Base-by-base conservation (phyloP, 2,329 filamentous ascomycete genomes). In the Ceratocystis cacaofunesta region DNA sequence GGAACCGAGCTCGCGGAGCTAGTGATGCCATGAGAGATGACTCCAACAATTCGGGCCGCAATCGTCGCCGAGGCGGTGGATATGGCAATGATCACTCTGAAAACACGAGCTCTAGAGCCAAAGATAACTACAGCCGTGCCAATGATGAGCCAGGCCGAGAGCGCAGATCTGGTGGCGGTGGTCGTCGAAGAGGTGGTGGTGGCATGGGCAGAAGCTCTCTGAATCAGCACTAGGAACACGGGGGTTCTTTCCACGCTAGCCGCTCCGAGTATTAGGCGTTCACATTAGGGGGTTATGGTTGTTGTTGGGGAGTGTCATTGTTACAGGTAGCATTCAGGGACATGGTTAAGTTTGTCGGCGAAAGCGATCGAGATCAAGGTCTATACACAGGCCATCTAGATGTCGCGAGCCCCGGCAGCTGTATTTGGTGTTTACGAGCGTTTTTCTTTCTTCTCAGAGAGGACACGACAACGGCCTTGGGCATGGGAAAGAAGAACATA, bases 151-250 rank as follows among this genome's bases (percentile, higher is more conserved):
- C 30, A 2, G 19, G 63, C 36, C 36, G 55, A 5, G 48, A 58
- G 41, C 63, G 63, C 10, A 46, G 63, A 58, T 19, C 36, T 48
- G 63, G 48, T 41, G 62, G 62, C 17, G 63, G 63, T 22, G 28
- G 62, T 28, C 36, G 63, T 28, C 12, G 62, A 8, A 52, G 62
- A n/a, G 62, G 62, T 28, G n/a, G 62, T 41, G 50, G 63, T 25
- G 50, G 63, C 28, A 60, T 58, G 50, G 36, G 32, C 17, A 64
- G 52, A 58, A 58, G 32, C 50, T 28, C 63, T 64, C 36, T 64
- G 25, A 58, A 58, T 62, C 62, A 64, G 62, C 61, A 62, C 62
- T 67, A 67, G 65, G 65, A 50, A 64, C 60, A 61, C 62, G 36
- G 57, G 57, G 65, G 55, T 60, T 52, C 57, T 48, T 67, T 64